Evolutionary conservation across 768 basidiomycete genomes (phyloP), one percentile per base, ranked within the genome.

Genomic region (Tulasnella sp.): DNA sequence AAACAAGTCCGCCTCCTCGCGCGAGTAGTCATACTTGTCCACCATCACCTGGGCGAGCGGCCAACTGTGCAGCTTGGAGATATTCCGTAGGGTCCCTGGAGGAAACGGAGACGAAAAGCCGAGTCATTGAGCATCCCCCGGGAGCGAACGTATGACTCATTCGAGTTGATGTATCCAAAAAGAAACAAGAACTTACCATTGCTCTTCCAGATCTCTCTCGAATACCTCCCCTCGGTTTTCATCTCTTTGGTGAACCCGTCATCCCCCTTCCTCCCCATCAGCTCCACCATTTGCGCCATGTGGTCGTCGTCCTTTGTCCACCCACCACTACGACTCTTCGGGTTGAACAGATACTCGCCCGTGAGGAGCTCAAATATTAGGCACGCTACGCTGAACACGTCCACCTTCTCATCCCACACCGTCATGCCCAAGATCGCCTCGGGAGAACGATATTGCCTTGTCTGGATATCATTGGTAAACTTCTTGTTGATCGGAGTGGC

Each of bases 241-340:
- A 85, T 76, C 50, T 81, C 78, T 25, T 82, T 66, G 12, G 81
- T 72, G 62, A 84, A 81, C 12, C 57, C 57, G 71, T 92, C 87
- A 15, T 38, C 34, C 15, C 34, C 34, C 34, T 38, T 38, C 34
- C 34, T 38, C 31, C 92, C 92, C 60, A 93, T 72, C 9, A 96
- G 75, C 73, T 96, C 92, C 58, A 93, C 84, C 62, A 94, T 89
- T 73, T 93, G 92, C 34, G 92, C 92, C 79, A 93, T 82, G 65
- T 96, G 92, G 69, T 97, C 94, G 67, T 93, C 92, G 70, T 96
- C 92, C 71, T 92, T 92, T 60, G 82, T 84, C 66, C 90, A 93
- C 48, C 87, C 72, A 64, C 84, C 83, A 24, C 82, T 81, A 70
- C 87, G 85, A 25, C 81, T 82, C 62, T 87, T 86, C 15, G 89